Conservation (phyloP, 164 flowering plant species). For the Dillenia turbinata region DNA sequence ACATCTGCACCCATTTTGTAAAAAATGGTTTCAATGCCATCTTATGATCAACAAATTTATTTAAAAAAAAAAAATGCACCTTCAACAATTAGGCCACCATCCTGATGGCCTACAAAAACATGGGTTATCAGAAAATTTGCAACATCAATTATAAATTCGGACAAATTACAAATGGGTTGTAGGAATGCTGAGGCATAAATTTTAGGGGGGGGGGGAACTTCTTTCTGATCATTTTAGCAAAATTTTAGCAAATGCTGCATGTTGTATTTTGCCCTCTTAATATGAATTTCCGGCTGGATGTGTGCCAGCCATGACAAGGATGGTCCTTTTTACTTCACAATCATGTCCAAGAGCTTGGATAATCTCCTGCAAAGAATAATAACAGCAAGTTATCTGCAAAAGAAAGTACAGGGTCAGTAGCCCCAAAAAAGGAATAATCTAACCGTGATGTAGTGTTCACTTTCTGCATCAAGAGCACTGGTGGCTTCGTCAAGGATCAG, state of each 20-base stretch:
- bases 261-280: no score
- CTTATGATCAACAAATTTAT: no score
- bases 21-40: neutral
- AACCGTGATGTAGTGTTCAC: constrained; percentile 87
- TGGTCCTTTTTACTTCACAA: constrained; percentile 50
- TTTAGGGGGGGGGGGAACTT: no score
- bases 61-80: constrained; percentile 9
- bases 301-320: constrained; percentile 79
- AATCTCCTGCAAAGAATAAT: constrained; percentile 50
- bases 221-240: no score
- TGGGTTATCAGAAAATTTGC: neutral
- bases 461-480: constrained; percentile 94
- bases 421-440: neutral
- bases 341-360: constrained; percentile 60
- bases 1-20: constrained; percentile 46
- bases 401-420: neutral
- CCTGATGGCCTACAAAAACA: constrained; percentile 66
- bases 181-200: no score
- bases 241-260: no score
- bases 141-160: neutral
- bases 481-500: constrained; percentile 97
- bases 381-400: constrained; percentile 2
- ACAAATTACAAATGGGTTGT: no score
- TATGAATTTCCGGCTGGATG: no score
- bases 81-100: constrained; percentile 73